Conservation (phyloP, 352 stramenopile genomes). For the Pythium apleroticum region DNA sequence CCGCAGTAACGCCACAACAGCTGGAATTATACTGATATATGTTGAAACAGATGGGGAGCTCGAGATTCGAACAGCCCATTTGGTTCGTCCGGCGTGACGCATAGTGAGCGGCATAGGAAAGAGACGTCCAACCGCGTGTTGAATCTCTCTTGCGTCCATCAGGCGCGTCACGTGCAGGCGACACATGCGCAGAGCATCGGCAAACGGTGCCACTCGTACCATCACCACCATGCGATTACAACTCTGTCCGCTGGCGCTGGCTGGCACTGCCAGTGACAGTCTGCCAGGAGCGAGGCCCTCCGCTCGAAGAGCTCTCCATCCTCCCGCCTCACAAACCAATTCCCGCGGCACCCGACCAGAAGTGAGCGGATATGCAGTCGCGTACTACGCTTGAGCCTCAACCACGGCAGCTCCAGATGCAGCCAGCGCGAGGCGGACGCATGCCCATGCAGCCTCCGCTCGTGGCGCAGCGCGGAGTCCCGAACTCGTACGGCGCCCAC, state of each 20-base stretch:
- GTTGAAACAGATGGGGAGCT: neutral
- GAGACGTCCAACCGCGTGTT: neutral
- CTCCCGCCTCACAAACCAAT: slow-evolving; percentile 3
- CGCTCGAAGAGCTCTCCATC: neutral
- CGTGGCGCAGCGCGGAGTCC: slow-evolving; percentile 5
- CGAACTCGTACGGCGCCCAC: neutral
- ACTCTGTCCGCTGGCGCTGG: too few relatives aligned
- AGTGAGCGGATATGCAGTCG: neutral
- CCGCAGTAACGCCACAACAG: too few relatives aligned
- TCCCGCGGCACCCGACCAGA: neutral
- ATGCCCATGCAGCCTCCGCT: slow-evolving; percentile 23
- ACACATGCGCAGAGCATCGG: neutral
- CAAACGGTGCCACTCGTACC: neutral
- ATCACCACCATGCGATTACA: neutral
- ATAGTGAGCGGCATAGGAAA: neutral
- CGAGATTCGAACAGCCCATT: neutral
- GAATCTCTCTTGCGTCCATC: neutral
- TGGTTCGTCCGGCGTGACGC: neutral
- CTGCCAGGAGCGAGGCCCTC: neutral
- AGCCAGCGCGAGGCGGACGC: neutral
- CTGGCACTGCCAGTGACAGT: too few relatives aligned
- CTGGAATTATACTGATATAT: neutral
- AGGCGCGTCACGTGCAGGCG: neutral
- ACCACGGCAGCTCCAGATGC: neutral
- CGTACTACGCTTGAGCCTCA: neutral